Base-by-base conservation (phyloP, 2,329 filamentous ascomycete species). In the Emmonsia crescens region DNA sequence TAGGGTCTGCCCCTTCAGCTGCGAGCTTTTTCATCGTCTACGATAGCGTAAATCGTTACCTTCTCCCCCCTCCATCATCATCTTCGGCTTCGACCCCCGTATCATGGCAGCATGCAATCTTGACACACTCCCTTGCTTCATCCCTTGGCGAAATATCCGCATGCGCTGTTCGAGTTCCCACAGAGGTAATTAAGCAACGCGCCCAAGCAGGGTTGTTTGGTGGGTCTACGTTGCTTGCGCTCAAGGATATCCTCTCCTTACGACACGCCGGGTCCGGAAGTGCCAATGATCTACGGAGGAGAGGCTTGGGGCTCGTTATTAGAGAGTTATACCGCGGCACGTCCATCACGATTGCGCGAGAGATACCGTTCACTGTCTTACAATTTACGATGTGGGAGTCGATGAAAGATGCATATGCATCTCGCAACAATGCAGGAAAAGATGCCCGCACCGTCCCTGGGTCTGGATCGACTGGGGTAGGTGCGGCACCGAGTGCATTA, bases 21-120 rank as follows among this genome's bases (percentile, higher is more conserved):
- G 93, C 94, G 51, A 89, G 96, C 72, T 99, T 99, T 85, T 99
- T 99, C 83, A 89, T 90, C 73, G 94, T 91, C 59, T 96, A 96
- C 80, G 92, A 96, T 77, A 80, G 83, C 59, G 79, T 87, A 58
- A 96, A 92, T 74, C 72, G 76, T 63, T 70, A 74, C 27, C 69
- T 81, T 40, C 76, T 86, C 57, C 72, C 68, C 8, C 66, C 65
- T 61, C 70, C 69, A 58, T 61, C 62, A 58, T 61, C 62, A 9
- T 57, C 54, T 55, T 61, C 61, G 65, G 72, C 66, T 66, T 70
- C 63, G 66, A 72, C 65, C 65, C 72, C 60, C 61, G 66, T 60
- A 64, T 69, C 64, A 68, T 77, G 73, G 63, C 67, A 69, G 21
- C 73, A 72, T 69, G 68, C 70, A 54, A 67, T 75, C 66, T 66